Conservation (phyloP, 2,329 filamentous ascomycete species). For the Myriangium duriaei region DNA sequence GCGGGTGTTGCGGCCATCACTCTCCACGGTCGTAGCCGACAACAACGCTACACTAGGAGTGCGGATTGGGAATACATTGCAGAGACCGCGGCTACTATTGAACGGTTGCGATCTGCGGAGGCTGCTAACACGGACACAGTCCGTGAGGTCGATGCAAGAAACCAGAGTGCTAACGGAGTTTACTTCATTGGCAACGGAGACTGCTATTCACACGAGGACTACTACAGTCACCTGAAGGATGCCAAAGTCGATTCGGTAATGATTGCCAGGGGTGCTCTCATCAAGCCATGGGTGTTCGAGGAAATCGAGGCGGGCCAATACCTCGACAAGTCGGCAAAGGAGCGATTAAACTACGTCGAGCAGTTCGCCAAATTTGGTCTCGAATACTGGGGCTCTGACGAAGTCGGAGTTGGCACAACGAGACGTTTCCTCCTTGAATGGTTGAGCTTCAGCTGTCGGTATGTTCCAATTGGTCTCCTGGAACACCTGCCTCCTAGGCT, state of each 20-base stretch:
- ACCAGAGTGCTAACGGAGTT: slow-evolving; percentile 51
- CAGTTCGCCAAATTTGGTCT: slow-evolving; percentile 84
- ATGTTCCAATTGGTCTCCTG: slow-evolving; percentile 78
- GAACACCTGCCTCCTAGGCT: slow-evolving; percentile 80
- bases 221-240: slow-evolving; percentile 63
- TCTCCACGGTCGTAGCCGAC: slow-evolving; percentile 80
- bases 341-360: slow-evolving; percentile 75
- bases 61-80: slow-evolving; percentile 96
- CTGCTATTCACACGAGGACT: slow-evolving; percentile 86
- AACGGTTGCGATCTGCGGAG: slow-evolving; percentile 59
- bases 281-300: slow-evolving; percentile 98
- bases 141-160: slow-evolving; percentile 61
- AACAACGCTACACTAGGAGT: slow-evolving; percentile 81
- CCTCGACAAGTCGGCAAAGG: slow-evolving; percentile 82
- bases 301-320: slow-evolving; percentile 89
- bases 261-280: slow-evolving; percentile 88
- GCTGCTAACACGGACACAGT: slow-evolving; percentile 61
- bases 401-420: slow-evolving; percentile 83
- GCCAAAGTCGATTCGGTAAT: slow-evolving; percentile 85
- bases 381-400: slow-evolving; percentile 90
- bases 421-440: slow-evolving; percentile 89
- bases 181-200: slow-evolving; percentile 97
- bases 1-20: slow-evolving; percentile 90
- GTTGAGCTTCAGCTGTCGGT: slow-evolving; percentile 85
- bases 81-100: slow-evolving; percentile 75